Percentiles rank a stretch among this genome's conserved stretches.
phyloP scores from a whole-genome alignment of 208 protist genomes.

The Strigomonas culicis region DNA sequence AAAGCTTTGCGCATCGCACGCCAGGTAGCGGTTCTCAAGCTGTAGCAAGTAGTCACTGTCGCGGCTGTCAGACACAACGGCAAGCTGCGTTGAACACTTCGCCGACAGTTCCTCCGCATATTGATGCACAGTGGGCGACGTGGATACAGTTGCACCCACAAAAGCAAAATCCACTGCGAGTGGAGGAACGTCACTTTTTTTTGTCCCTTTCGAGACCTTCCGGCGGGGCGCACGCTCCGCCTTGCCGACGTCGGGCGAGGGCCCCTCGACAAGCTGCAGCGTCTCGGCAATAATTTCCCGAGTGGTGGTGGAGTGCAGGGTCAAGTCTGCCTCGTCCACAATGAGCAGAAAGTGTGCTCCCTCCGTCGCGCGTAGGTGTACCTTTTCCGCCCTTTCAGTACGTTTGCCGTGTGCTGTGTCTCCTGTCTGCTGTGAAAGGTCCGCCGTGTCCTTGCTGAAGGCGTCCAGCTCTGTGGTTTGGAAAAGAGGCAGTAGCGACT shows the following conservation, averaged over 20 bases:
- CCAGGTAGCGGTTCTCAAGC: constrained; percentile 70
- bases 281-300: constrained; percentile 37
- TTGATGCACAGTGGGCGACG: constrained; percentile 36
- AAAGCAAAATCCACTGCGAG: constrained; percentile 68
- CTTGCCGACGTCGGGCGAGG: neutral
- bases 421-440: constrained; percentile 26
- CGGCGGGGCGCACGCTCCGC: neutral
- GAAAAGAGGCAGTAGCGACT: constrained; percentile 34
- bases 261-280: constrained; percentile 14
- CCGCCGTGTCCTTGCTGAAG: constrained; percentile 14
- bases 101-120: constrained; percentile 30
- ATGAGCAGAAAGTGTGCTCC: constrained; percentile 62
- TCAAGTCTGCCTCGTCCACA: constrained; percentile 85
- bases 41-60: constrained; percentile 59
- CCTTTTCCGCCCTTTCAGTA: neutral
- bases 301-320: constrained; percentile 74
- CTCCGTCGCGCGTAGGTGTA: constrained; percentile 2
- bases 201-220: neutral
- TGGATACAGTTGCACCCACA: constrained; percentile 83
- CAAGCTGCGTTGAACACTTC: constrained; percentile 24
- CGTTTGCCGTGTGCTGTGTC: neutral
- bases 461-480: constrained; percentile 4
- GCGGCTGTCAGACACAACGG: constrained; percentile 35
- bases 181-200: neutral
- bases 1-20: constrained; percentile 67